Evolutionary conservation across 2,329 filamentous ascomycete species (phyloP).

Genomic region (Paramyrothecium sp.): DNA sequence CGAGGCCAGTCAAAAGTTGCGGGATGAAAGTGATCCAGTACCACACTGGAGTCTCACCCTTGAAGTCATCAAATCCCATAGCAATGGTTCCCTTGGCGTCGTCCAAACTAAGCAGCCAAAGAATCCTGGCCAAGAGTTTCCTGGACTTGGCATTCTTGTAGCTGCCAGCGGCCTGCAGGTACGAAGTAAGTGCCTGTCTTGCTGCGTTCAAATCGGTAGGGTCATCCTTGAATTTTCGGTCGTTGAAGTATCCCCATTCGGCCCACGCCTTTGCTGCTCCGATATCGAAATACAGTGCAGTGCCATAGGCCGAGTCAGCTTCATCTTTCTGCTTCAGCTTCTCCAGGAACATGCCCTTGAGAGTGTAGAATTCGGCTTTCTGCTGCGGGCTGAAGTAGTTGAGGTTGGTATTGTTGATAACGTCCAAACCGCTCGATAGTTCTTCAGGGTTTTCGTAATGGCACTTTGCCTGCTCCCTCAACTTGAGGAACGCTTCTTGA

Average conservation of each 20-base stretch:
- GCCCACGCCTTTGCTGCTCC: conserved; percentile 96
- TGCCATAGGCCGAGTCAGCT: conserved; percentile 90
- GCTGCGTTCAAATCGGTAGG: conserved; percentile 79
- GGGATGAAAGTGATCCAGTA: conserved; percentile 99
- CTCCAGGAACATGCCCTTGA: conserved; percentile 99
- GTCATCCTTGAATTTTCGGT: conserved; percentile 92
- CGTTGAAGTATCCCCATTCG: conserved; percentile 98
- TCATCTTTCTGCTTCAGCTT: conserved; percentile 89
- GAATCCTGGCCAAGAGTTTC: conserved; percentile 86
- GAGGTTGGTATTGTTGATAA: conserved; percentile 99
- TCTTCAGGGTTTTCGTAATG: conserved; percentile 96
- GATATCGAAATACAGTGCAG: conserved; percentile 93
- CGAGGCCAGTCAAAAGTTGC: conserved; percentile 87
- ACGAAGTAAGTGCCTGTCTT: conserved; percentile 90
- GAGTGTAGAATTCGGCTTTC: conserved; percentile 97
- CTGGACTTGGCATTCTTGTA: conserved; percentile 97
- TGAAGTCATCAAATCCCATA: conserved; percentile 89
- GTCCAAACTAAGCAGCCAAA: conserved; percentile 94
- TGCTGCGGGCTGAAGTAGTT: conserved; percentile 96
- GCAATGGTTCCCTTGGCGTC: conserved; percentile 82
- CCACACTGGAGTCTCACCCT: conserved; percentile 96
- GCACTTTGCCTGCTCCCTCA: conserved; percentile 97
- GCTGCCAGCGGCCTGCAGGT: conserved; percentile 90
- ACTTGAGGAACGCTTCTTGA: conserved; percentile 95
- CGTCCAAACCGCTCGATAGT: conserved; percentile 87